Evolutionary conservation across 1,284 basidiomycete genomes (phyloP), one percentile per base, ranked within the genome.

Genomic region (Cystobasidiaceae sp.): DNA sequence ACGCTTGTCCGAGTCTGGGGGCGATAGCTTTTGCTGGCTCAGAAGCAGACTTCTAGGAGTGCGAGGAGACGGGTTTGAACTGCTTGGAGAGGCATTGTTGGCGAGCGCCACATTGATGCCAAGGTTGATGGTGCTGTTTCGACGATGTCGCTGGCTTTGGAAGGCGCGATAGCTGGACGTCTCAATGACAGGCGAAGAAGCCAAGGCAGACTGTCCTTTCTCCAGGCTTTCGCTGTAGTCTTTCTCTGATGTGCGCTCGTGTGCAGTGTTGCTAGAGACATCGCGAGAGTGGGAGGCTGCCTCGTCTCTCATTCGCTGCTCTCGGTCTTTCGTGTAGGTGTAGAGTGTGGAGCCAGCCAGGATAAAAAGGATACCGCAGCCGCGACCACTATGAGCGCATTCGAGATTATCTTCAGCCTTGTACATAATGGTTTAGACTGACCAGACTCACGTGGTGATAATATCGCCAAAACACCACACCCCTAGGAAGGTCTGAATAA

Each of bases 331-430:
- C 30, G 71, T 69, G 60, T 71, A 72, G 64, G 69, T 37, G 78
- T 92, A 93, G 75, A 85, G 86, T 39, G 89, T 78, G 0, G 90
- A 91, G 17, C 90, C 90, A 25, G 79, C 73, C 17, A 92, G 84
- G 73, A 93, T 93, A 68, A 84, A 84, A 1, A 81, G 82, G 69
- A 93, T 90, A 0, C 89, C 89, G 9, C 84, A 80, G 9, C 83
- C 85, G 30, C 90, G 88, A 2, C 89, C 89, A 34, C 89, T 90
- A 74, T 8, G n/a, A 32, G 57, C 43, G 28, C 55, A 46, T 52
- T 30, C n/a, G n/a, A 52, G 50, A 66, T 28, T 51, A 46, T 25
- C 28, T 32, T 15, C 13, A 28, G 2, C 34, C 15, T 48, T 13
- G 39, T 6, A 28, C 52, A 25, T 21, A 6, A 48, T 50, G 57